Conservation (phyloP, 23 red algal genomes). For the Gracilaria domingensis region DNA sequence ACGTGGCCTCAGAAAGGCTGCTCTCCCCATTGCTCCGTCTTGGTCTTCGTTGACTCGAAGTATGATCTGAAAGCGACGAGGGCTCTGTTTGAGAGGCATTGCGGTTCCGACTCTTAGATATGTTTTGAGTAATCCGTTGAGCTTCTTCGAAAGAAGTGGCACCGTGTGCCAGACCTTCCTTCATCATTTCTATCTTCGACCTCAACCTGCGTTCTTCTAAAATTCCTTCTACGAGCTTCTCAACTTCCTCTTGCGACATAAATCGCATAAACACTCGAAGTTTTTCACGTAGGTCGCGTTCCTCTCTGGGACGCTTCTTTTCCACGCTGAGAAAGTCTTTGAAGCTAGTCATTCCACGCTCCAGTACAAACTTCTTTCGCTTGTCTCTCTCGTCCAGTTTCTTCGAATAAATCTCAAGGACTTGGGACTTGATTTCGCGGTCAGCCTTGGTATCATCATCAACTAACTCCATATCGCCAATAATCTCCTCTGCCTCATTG, state of each 20-base stretch:
- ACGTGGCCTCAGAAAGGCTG: conserved; percentile 32
- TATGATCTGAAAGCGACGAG: conserved; percentile 25
- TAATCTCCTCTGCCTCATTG: conserved; percentile 95
- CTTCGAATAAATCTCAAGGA: conserved; percentile 94
- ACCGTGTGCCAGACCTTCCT: conserved; percentile 57
- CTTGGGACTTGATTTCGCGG: conserved; percentile 83
- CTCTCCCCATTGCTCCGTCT: conserved; percentile 50
- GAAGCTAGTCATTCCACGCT: conserved; percentile 79
- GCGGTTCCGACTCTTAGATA: conserved; percentile 21
- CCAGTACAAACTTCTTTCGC: conserved; percentile 90
- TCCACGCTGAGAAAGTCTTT: conserved; percentile 70
- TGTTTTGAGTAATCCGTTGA: conserved; percentile 38
- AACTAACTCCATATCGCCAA: conserved; percentile 94
- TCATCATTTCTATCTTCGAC: conserved; percentile 64
- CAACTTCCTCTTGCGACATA: conserved; percentile 65
- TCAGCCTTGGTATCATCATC: conserved; percentile 79
- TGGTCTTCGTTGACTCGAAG: conserved; percentile 42
- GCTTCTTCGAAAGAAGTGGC: conserved; percentile 56
- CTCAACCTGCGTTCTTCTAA: conserved; percentile 81
- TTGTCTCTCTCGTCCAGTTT: conserved; percentile 85
- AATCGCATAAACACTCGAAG: conserved; percentile 88
- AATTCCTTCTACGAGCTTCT: conserved; percentile 67
- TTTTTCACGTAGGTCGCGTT: conserved; percentile 86
- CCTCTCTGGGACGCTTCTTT: conserved; percentile 81
- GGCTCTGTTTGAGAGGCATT: neutral